Evolutionary conservation across 768 basidiomycete species (phyloP).

Genomic region (Trametes cingulata): DNA sequence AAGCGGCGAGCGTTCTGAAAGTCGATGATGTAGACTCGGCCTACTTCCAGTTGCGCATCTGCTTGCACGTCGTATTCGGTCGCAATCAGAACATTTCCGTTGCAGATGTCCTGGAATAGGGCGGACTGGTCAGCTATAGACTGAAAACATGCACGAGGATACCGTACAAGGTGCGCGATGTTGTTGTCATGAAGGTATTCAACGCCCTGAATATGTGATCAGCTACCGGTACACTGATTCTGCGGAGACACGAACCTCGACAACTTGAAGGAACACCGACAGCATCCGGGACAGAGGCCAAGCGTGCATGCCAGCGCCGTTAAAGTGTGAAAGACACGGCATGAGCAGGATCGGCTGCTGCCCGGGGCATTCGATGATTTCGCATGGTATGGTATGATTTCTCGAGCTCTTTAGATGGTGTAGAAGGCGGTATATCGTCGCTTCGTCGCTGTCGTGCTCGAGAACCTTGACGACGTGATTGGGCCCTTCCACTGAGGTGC

Average conservation of each 20-base stretch:
- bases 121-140: neutral
- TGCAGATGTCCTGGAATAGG: neutral
- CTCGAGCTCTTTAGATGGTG: neutral
- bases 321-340: neutral
- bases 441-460: neutral
- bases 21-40: slow-evolving; percentile 2
- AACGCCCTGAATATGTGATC: neutral
- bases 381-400: neutral
- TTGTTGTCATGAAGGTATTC: neutral
- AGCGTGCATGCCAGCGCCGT: neutral
- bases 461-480: neutral
- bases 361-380: neutral
- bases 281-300: neutral
- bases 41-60: neutral
- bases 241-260: neutral
- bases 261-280: neutral
- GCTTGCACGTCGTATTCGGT: neutral
- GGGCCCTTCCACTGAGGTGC: neutral
- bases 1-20: neutral
- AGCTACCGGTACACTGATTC: no score
- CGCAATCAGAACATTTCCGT: neutral
- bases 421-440: neutral
- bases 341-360: neutral
- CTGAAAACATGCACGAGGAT: neutral
- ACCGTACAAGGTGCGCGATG: neutral